Percentiles rank a stretch among this genome's conserved stretches.
Evolutionary conservation across 2,329 filamentous ascomycete species (phyloP).

Genomic region (Ophioceras dolichostomum): DNA sequence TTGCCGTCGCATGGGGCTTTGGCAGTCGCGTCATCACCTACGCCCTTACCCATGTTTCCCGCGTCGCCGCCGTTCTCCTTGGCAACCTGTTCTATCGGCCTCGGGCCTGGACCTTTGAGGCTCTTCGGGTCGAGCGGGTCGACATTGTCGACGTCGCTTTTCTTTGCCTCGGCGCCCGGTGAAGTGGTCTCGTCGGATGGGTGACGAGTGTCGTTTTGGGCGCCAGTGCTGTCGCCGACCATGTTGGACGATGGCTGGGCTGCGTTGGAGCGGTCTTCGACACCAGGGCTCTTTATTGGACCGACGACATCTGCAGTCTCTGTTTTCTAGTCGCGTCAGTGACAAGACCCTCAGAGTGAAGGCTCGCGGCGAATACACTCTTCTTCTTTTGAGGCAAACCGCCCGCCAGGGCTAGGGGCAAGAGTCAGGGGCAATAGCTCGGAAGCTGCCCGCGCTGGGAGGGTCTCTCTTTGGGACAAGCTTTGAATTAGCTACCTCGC

Average conservation of each 20-base stretch:
- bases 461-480: no score
- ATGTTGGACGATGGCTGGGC: slow-evolving; percentile 6
- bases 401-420: no score
- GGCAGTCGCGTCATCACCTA: slow-evolving; percentile 8
- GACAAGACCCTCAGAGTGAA: background rate
- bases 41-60: slow-evolving; percentile 7
- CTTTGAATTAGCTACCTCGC: no score
- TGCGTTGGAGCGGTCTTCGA: slow-evolving; percentile 3
- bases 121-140: slow-evolving; percentile 19
- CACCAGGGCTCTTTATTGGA: no score
- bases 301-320: no score
- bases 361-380: no score
- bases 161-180: slow-evolving; percentile 12
- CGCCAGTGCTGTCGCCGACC: slow-evolving; percentile 12
- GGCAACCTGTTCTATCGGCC: slow-evolving; percentile 25
- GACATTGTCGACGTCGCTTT: slow-evolving; percentile 23
- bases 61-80: slow-evolving; percentile 18
- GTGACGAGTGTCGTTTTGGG: slow-evolving; percentile 27
- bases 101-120: slow-evolving; percentile 29
- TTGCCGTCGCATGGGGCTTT: slow-evolving; percentile 9
- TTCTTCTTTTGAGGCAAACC: no score
- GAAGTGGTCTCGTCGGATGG: slow-evolving; percentile 20
- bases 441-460: no score
- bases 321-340: slow-evolving; percentile 1
- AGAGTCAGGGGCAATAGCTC: no score